Evolutionary conservation across 306 rosid genomes (phyloP), one percentile per base, ranked within the genome.

Genomic region (Sesbania bispinosa): DNA sequence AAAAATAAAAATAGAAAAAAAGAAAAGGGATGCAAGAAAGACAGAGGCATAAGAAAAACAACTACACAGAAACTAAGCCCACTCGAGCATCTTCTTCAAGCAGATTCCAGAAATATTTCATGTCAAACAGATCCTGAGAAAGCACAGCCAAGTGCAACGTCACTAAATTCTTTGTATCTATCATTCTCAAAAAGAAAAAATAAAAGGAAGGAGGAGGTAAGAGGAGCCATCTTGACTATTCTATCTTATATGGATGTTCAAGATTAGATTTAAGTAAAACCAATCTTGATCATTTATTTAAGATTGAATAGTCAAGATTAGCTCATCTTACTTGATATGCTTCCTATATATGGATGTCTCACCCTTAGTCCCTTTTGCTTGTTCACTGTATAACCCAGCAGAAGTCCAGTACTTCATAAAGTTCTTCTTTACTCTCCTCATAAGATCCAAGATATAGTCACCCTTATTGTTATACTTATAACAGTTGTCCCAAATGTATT

Each of bases 371-470:
- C 85, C 88, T 69, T 68, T 80, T 21, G 79, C 8, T 38, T 73
- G 96, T 80, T 87, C 97, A 54, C 41, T 77, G 79, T 83, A 89
- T 79, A 94, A 84, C 30, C 95, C 96, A 77, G 97, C 96, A 3
- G 90, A 83, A 52, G 85, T 55, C 98, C 98, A 94, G 76, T 90
- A 94, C 85, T 90, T 90, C 69, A 90, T 71, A 77, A 94, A 90
- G 48, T 89, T 94, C 80, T 94, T 94, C 86, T 94, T 94, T 45
- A 94, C 98, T 73, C 91, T 87, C 82, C 85, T 84, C 97, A 94
- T 82, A 83, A 90, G 98, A 77, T 94, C 98, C 88, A 94, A 83
- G 67, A 87, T 94, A 73, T 86, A 94, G 87, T 94, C 97, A 82
- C 96, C 97, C 78, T 94, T 94, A 77, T 86, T 94, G 83, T 90